phyloP scores from a whole-genome alignment of 179 eudicot genomes.

The Heliamphora pulchella region DNA sequence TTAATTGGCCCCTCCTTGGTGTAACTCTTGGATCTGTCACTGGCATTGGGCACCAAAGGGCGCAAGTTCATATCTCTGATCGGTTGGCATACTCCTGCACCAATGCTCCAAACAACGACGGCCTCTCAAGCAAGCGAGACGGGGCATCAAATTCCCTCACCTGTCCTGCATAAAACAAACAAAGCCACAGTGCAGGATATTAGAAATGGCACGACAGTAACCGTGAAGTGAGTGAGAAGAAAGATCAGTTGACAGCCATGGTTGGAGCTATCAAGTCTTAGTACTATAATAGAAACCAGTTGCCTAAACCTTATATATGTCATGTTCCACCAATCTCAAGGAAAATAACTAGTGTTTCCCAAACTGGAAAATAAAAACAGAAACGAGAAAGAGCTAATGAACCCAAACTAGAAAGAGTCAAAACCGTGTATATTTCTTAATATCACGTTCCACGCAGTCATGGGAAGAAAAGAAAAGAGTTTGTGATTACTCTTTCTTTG shows the following conservation, averaged over 20 bases:
- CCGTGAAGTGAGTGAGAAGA: too few species aligned
- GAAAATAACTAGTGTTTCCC: neutral
- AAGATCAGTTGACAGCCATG: neutral
- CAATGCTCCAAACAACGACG: conserved; percentile 73
- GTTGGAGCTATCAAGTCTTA: neutral
- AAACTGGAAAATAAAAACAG: too few species aligned
- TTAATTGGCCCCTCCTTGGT: too few species aligned
- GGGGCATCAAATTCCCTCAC: conserved; percentile 80
- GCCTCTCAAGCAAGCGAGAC: conserved; percentile 62
- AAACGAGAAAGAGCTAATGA: neutral
- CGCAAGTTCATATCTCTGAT: conserved; percentile 21
- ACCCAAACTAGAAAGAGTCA: too few species aligned
- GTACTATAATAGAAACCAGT: too few species aligned
- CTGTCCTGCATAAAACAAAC: conserved; percentile 32
- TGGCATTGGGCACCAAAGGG: neutral
- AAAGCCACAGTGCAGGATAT: neutral
- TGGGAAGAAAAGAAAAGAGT: too few species aligned
- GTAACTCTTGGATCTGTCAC: too few species aligned
- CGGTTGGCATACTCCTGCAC: conserved; percentile 92
- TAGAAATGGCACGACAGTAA: too few species aligned
- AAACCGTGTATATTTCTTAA: too few species aligned
- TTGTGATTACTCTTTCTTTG: too few species aligned
- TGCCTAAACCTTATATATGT: neutral
- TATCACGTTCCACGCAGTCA: too few species aligned
- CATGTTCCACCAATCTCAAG: neutral